Evolutionary conservation across 208 protist genomes (phyloP).

Genomic region (Crithidia acanthocephali): DNA sequence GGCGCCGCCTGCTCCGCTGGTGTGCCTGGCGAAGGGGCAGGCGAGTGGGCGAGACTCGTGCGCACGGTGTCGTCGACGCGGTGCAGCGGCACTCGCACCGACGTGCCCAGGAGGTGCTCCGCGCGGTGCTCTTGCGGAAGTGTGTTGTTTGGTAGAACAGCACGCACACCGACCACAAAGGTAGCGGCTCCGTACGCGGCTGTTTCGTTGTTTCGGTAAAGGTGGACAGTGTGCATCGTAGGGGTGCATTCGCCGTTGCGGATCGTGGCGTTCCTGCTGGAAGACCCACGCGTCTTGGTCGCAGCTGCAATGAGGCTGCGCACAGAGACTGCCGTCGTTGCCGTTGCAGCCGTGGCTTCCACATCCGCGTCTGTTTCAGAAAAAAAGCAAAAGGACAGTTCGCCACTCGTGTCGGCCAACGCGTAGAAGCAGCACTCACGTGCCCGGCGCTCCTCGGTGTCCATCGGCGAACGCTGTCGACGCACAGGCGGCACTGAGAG

Average conservation of each 20-base stretch:
- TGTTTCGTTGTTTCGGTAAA: not conserved
- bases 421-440: constrained; percentile 7
- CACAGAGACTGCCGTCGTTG: constrained; percentile 19
- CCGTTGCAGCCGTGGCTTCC: not conserved
- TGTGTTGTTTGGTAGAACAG: not conserved
- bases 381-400: not conserved
- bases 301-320: constrained; percentile 19
- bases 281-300: not conserved
- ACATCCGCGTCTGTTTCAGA: not conserved
- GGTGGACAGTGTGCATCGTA: constrained; percentile 26
- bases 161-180: constrained; percentile 10
- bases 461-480: not conserved
- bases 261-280: not conserved
- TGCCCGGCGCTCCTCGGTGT: not conserved
- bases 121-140: not conserved
- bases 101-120: not conserved
- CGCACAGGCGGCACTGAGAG: not conserved
- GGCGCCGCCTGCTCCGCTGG: not conserved
- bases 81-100: not conserved
- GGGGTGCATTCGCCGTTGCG: not conserved
- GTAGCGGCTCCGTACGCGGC: constrained; percentile 9
- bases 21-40: too few relatives aligned
- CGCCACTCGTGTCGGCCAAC: not conserved
- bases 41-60: not conserved
- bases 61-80: not conserved